Percentiles rank a stretch among this genome's conserved stretches.
These are phyloP conservation scores for Tylopilus cervinicoccineus DNA, from an alignment of 768 basidiomycete species.

Conservation along the genomic window DNA sequence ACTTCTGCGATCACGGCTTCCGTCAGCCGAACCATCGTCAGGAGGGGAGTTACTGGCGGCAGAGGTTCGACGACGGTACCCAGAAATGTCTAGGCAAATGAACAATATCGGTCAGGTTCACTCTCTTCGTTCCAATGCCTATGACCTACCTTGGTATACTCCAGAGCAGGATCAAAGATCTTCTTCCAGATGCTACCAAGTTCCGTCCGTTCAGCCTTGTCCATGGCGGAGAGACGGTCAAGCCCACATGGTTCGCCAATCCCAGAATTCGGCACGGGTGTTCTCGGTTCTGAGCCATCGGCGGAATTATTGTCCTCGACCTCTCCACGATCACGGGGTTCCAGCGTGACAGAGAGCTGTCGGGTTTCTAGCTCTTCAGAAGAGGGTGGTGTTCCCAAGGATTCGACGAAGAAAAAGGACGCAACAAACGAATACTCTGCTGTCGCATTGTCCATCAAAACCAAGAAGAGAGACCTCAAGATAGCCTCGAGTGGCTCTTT, in stretches of 20 bases:
- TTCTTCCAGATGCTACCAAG: conserved; percentile 82
- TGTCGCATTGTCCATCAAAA: conserved; percentile 92
- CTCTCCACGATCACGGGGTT: conserved; percentile 42
- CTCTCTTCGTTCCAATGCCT: not conserved
- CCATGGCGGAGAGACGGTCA: conserved; percentile 31
- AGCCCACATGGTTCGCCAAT: conserved; percentile 25
- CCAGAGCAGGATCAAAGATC: conserved; percentile 86
- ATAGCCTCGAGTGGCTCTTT: conserved; percentile 82
- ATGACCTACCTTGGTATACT: conserved; percentile 68
- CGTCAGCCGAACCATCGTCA: conserved; percentile 89
- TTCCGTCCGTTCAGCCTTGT: conserved; percentile 58
- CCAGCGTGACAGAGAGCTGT: conserved; percentile 31
- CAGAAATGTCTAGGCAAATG: conserved; percentile 54
- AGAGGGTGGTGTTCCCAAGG: conserved; percentile 23
- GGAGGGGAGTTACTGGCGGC: conserved; percentile 71
- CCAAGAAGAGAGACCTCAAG: conserved; percentile 79
- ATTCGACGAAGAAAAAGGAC: conserved; percentile 65
- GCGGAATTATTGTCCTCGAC: conserved; percentile 40
- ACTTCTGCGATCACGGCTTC: conserved; percentile 75
- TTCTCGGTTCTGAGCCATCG: conserved; percentile 49
- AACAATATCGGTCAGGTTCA: not conserved
- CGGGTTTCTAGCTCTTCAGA: conserved; percentile 34
- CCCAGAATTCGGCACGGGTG: conserved; percentile 25
- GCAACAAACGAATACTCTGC: conserved; percentile 88
- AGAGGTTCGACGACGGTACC: conserved; percentile 64